Conservation (phyloP, 2,329 filamentous ascomycete genomes). For the Arachnopeziza araneosa region DNA sequence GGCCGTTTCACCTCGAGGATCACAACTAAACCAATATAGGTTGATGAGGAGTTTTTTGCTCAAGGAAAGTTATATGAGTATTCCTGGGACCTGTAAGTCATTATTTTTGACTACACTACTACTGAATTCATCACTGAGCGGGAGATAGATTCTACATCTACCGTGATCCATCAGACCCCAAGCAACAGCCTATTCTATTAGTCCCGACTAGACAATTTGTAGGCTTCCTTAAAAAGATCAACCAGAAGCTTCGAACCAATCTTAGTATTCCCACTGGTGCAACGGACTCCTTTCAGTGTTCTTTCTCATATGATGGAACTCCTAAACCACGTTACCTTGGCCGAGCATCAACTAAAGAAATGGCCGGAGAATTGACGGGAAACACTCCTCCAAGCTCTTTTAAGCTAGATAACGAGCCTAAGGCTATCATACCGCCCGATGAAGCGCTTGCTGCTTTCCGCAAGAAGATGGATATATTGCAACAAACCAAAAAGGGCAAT, state of each 20-base stretch:
- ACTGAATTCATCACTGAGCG: constrained; percentile 9
- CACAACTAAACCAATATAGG: constrained; percentile 16
- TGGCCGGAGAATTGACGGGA: constrained; percentile 17
- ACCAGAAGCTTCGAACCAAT: constrained; percentile 46
- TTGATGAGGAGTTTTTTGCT: constrained; percentile 45
- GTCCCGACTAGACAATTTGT: constrained; percentile 63
- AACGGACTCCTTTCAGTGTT: constrained; percentile 50
- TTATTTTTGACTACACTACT: not conserved
- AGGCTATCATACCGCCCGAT: constrained; percentile 28
- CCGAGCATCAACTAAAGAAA: constrained; percentile 41
- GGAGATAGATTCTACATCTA: constrained; percentile 60
- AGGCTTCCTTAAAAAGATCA: constrained; percentile 59
- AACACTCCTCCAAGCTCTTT: constrained; percentile 29
- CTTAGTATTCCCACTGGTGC: constrained; percentile 53
- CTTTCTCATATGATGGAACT: constrained; percentile 55
- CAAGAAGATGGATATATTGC: constrained; percentile 46
- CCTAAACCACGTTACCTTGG: constrained; percentile 66
- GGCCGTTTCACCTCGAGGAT: not conserved
- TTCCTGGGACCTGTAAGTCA: constrained; percentile 70
- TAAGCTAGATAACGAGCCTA: constrained; percentile 24
- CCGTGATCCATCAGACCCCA: constrained; percentile 40
- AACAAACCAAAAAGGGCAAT: constrained; percentile 44
- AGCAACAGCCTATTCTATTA: constrained; percentile 55
- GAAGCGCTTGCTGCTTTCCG: constrained; percentile 43
- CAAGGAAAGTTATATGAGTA: constrained; percentile 50